A percentile compares a stretch with the other conserved stretches of the same genome.
Conservation (phyloP, 345 rosid species). For the Populus nigra region DNA sequence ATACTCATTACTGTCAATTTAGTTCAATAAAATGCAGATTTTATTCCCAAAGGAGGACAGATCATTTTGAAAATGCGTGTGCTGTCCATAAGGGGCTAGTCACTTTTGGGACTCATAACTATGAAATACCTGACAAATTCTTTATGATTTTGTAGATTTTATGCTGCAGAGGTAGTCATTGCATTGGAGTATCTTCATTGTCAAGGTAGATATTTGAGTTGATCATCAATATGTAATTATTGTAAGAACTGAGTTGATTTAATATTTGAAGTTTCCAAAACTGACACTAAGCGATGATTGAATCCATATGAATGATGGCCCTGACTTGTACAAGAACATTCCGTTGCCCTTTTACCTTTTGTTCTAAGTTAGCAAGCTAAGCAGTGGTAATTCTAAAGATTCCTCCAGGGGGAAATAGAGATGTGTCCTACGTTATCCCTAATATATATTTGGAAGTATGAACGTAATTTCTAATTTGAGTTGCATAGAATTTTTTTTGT, state of each 20-base stretch:
- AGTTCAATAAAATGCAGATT: neutral
- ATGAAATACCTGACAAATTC: constrained; percentile 6
- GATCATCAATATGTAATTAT: neutral
- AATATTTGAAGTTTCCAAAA: neutral
- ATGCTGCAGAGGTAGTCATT: constrained; percentile 80
- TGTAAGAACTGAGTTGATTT: neutral
- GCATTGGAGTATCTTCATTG: constrained; percentile 97
- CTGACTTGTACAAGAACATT: too few relatives aligned
- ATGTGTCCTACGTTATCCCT: neutral
- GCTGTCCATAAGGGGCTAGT: too few relatives aligned
- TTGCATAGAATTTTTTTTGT: too few relatives aligned
- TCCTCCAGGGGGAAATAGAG: neutral
- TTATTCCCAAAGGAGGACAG: neutral
- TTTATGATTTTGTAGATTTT: constrained; percentile 54
- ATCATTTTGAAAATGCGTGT: neutral
- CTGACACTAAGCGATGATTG: neutral
- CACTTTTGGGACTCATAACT: neutral
- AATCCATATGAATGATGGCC: neutral
- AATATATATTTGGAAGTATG: too few relatives aligned
- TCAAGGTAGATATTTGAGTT: constrained; percentile 54
- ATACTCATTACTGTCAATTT: neutral
- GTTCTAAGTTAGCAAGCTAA: too few relatives aligned
- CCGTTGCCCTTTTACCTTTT: too few relatives aligned
- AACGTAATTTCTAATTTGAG: too few relatives aligned
- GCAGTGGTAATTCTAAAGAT: too few relatives aligned